A percentile compares a stretch with the other conserved stretches of the same genome.
phyloP scores from a whole-genome alignment of 2,329 filamentous ascomycete genomes.

The Emydomyces testavorans region DNA sequence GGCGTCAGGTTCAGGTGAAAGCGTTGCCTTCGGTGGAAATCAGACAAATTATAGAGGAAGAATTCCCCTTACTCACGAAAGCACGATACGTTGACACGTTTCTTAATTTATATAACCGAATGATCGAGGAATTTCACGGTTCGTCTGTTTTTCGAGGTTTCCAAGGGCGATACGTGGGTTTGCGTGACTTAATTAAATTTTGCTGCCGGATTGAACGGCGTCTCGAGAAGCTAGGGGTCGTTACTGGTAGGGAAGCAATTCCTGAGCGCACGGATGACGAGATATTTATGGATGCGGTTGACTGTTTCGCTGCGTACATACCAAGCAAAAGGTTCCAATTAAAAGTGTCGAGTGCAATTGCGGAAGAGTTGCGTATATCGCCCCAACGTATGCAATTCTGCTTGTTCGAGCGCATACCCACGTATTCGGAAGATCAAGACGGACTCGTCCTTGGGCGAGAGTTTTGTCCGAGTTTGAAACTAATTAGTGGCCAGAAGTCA shows the following conservation, averaged over 20 bases:
- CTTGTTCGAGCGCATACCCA: slow-evolving; percentile 59
- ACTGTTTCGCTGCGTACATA: slow-evolving; percentile 79
- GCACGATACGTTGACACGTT: slow-evolving; percentile 45
- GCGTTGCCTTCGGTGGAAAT: slow-evolving; percentile 59
- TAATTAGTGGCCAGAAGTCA: slow-evolving; percentile 36
- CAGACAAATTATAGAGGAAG: slow-evolving; percentile 57
- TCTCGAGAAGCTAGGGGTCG: slow-evolving; percentile 47
- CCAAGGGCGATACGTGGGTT: slow-evolving; percentile 48
- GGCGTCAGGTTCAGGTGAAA: slow-evolving; percentile 63
- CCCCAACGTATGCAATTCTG: slow-evolving; percentile 70
- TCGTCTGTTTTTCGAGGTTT: slow-evolving; percentile 30
- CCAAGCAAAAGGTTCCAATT: slow-evolving; percentile 52
- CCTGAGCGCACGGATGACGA: slow-evolving; percentile 62
- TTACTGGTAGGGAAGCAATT: slow-evolving; percentile 57
- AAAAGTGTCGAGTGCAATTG: slow-evolving; percentile 51
- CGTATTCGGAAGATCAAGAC: slow-evolving; percentile 50
- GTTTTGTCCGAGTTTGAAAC: slow-evolving; percentile 47
- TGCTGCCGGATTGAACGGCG: slow-evolving; percentile 63
- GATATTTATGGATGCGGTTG: slow-evolving; percentile 86
- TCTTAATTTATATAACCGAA: slow-evolving; percentile 45
- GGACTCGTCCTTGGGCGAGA: slow-evolving; percentile 56
- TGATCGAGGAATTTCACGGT: slow-evolving; percentile 31
- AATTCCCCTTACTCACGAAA: slow-evolving; percentile 52
- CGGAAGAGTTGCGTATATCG: slow-evolving; percentile 77
- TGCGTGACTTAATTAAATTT: slow-evolving; percentile 83